Conservation (phyloP, 352 stramenopile species). For the Globisporangium radiosum region DNA sequence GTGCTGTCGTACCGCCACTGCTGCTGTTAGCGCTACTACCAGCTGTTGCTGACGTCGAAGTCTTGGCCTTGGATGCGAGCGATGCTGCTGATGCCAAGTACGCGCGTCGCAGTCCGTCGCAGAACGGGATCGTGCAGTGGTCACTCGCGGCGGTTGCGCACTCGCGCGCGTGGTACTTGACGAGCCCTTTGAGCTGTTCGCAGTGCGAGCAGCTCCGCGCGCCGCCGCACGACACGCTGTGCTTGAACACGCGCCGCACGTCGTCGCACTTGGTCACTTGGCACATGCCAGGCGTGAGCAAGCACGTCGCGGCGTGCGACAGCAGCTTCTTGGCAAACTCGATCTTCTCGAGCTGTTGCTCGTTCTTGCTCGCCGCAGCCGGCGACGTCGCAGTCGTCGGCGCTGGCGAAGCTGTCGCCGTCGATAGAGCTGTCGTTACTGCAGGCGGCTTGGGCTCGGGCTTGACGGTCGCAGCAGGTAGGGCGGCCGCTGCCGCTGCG, state of each 20-base stretch:
- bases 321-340: slow-evolving; percentile 79
- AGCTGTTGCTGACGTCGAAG: slow-evolving; percentile 9
- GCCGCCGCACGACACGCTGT: slow-evolving; percentile 69
- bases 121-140: slow-evolving; percentile 81
- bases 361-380: slow-evolving; percentile 29
- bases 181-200: slow-evolving; percentile 73
- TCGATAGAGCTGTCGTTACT: slow-evolving; percentile 3
- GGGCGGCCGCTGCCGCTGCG: background rate
- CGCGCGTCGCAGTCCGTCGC: slow-evolving; percentile 55
- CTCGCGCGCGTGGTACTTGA: slow-evolving; percentile 83
- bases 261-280: slow-evolving; percentile 86
- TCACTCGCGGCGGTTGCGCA: slow-evolving; percentile 52
- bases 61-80: slow-evolving; percentile 24
- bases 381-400: slow-evolving; percentile 14
- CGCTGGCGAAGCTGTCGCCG: background rate
- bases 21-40: slow-evolving; percentile 5
- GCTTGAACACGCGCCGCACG: slow-evolving; percentile 80
- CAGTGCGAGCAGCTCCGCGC: slow-evolving; percentile 69
- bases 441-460: slow-evolving; percentile 13
- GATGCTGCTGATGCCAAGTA: slow-evolving; percentile 42
- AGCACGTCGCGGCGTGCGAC: slow-evolving; percentile 68
- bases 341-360: slow-evolving; percentile 78
- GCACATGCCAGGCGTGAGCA: slow-evolving; percentile 46
- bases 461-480: slow-evolving; percentile 24
- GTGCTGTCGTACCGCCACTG: too few species aligned